Conservation (phyloP, 371 early-diverging fungal species). For the Mucor indicus region DNA sequence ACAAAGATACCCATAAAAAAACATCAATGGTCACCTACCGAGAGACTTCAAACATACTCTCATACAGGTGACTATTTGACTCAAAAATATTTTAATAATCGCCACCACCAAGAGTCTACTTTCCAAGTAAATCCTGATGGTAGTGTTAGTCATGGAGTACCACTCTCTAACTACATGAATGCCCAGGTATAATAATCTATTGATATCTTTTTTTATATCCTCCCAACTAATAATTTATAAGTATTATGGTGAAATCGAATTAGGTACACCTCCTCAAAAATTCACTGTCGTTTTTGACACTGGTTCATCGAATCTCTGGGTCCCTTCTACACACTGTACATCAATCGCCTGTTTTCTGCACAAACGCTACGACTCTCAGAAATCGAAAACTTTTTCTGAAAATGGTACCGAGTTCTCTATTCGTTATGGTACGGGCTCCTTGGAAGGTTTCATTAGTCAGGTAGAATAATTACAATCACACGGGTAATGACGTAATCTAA, state of each 20-base stretch:
- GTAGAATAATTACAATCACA: conserved; percentile 21
- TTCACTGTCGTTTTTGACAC: conserved; percentile 97
- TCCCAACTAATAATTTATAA: too few relatives aligned
- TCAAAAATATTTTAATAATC: conserved; percentile 76
- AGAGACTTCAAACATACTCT: conserved; percentile 61
- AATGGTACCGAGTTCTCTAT: conserved; percentile 93
- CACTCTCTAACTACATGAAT: conserved; percentile 92
- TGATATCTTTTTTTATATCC: too few relatives aligned
- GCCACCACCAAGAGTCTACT: conserved; percentile 30
- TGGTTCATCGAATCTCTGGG: conserved; percentile 96
- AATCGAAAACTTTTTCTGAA: conserved; percentile 66
- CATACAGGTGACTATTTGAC: conserved; percentile 60
- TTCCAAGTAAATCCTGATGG: conserved; percentile 49
- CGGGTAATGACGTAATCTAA: background rate
- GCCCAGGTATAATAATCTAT: too few relatives aligned
- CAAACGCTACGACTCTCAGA: conserved; percentile 71
- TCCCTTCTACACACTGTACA: conserved; percentile 90
- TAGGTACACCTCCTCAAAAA: conserved; percentile 87
- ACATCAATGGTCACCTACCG: conserved; percentile 57
- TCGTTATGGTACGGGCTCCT: conserved; percentile 87
- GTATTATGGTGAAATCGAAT: conserved; percentile 83
- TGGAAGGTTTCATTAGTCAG: conserved; percentile 88
- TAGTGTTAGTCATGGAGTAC: conserved; percentile 74
- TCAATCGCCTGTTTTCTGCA: conserved; percentile 94
- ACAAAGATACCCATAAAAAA: conserved; percentile 80